These are phyloP conservation scores for Arthromyces matolae DNA, from an alignment of 768 basidiomycete species.

Conservation along the genomic window DNA sequence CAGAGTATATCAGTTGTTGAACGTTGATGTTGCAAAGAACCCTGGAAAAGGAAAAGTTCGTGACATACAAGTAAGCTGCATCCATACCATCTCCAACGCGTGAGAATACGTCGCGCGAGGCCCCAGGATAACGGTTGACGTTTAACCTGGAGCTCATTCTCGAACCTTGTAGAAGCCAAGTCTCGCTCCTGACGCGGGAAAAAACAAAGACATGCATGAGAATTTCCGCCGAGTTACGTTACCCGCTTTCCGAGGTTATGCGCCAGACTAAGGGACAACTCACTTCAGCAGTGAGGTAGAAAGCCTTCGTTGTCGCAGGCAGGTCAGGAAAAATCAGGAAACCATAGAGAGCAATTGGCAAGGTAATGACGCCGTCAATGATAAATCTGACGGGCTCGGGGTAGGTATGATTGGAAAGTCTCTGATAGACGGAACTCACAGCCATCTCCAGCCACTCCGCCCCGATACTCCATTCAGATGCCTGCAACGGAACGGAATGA, in stretches of 20 bases:
- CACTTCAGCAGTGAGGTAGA: conserved; percentile 60
- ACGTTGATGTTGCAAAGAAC: background rate
- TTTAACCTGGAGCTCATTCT: conserved; percentile 36
- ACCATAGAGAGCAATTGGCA: conserved; percentile 69
- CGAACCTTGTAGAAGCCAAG: conserved; percentile 48
- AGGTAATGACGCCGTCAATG: conserved; percentile 66
- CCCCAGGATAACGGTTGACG: conserved; percentile 44
- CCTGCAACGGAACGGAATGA: conserved; percentile 27
- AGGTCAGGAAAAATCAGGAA: conserved; percentile 72
- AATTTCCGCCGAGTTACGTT: conserved; percentile 3
- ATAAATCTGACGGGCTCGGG: conserved; percentile 44
- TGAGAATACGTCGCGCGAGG: conserved; percentile 44
- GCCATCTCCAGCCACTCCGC: conserved; percentile 67
- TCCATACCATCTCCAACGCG: conserved; percentile 65
- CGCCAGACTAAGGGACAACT: conserved; percentile 6
- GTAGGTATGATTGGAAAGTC: background rate
- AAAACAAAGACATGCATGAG: background rate
- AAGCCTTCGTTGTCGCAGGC: conserved; percentile 58
- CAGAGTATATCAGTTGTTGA: background rate
- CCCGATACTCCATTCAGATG: conserved; percentile 49
- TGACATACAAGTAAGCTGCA: conserved; percentile 56
- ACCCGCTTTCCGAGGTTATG: too few relatives aligned
- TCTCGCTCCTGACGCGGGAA: conserved; percentile 44
- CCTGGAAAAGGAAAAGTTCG: conserved; percentile 1
- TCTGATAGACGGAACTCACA: conserved; percentile 34